Evolutionary conservation across 176 grass and related monocot genomes (phyloP), one percentile per base, ranked within the genome.

Genomic region (Elymus sibiricus): DNA sequence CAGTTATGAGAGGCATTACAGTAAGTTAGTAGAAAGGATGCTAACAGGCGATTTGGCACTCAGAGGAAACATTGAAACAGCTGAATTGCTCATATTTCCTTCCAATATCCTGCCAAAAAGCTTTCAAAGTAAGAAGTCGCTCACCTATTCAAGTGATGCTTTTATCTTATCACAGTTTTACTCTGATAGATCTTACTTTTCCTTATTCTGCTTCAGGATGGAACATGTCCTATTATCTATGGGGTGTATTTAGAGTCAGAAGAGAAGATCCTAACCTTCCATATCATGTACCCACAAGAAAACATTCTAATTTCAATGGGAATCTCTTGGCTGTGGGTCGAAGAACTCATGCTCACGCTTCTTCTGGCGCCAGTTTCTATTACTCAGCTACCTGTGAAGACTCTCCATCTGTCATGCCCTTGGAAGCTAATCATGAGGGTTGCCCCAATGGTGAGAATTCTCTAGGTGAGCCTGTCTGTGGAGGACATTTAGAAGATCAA

Each of bases 141-240:
- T n/a, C 53, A 40, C 26, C 31, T 34, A 16, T 83, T 95, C 3
- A 35, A 88, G 74, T 94, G 43, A 32, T 70, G 56, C 55, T 86
- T 39, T 72, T 88, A 75, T 87, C 24, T 81, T 9, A 24, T 76
- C 61, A 25, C 72, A 79, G 24, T 65, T 84, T 79, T 53, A 40
- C 14, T 71, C 24, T 60, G 59, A 70, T 75, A 51, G 25, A 72
- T 84, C 7, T 7, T 64, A 82, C 85, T 67, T 34, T 80, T 64
- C 63, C 84, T 58, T 92, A 27, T 81, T 66, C 31, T 84, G 3
- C 64, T 86, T 89, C 79, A 99, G 97, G 94, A 71, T 99, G 97
- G 97, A 99, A 99, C 56, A 96, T 89, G 85, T 84, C 96, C 74
- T 99, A 88, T 90, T 99, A 88, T 82, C 92, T 99, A 31, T 99